Percentiles rank a stretch among this genome's conserved stretches.
phyloP scores from a whole-genome alignment of 2,329 filamentous ascomycete genomes.

The Neurospora crassa region DNA sequence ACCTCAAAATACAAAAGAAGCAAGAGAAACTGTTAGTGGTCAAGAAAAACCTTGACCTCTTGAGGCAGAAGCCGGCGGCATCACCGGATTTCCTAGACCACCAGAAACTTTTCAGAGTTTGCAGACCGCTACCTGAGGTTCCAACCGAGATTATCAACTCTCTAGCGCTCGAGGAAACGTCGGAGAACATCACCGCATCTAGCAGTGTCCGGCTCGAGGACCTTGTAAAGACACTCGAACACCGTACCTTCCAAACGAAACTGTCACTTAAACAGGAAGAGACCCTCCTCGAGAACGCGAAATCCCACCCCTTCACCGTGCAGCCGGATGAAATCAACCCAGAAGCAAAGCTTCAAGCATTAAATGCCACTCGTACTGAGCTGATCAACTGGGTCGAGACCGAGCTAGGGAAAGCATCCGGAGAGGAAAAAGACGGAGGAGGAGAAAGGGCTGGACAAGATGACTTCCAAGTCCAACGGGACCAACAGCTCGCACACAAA shows the following conservation, averaged over 20 bases:
- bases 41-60: constrained; percentile 39
- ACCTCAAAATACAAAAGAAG: constrained; percentile 43
- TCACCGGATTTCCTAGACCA: constrained; percentile 40
- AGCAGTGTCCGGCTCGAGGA: constrained; percentile 33
- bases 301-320: constrained; percentile 25
- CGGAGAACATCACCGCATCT: constrained; percentile 18
- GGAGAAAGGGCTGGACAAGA: constrained; percentile 17
- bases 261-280: constrained; percentile 47
- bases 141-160: constrained; percentile 42
- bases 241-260: constrained; percentile 48
- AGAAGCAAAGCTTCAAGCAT: constrained; percentile 38
- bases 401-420: constrained; percentile 46
- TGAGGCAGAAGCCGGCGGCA: constrained; percentile 43
- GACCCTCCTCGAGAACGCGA: constrained; percentile 40
- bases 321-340: constrained; percentile 27
- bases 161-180: constrained; percentile 29
- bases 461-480: constrained; percentile 8
- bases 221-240: constrained; percentile 44
- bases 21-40: constrained; percentile 40
- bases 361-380: constrained; percentile 46
- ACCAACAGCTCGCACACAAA: constrained; percentile 5
- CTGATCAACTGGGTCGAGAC: constrained; percentile 57
- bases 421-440: constrained; percentile 19
- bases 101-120: constrained; percentile 35
- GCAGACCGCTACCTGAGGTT: constrained; percentile 36